Evolutionary conservation across 257 asterid genomes (phyloP).

Genomic region (Nemophila menziesii): DNA sequence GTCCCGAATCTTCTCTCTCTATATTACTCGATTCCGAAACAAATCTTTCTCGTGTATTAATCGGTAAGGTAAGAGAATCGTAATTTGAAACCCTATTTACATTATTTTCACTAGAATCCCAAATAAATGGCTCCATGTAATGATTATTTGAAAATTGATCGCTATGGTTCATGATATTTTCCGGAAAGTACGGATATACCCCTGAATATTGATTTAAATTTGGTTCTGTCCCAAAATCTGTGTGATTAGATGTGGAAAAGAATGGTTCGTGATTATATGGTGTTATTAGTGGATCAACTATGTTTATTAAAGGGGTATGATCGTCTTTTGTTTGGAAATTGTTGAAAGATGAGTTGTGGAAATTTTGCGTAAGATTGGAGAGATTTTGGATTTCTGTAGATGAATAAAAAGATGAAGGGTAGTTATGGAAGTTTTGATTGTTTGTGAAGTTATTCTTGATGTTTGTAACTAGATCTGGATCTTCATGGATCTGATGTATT

Average conservation of each 20-base stretch:
- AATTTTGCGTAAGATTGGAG: slow-evolving; percentile 20
- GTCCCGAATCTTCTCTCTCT: slow-evolving; percentile 20
- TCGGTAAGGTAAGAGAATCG: slow-evolving; percentile 23
- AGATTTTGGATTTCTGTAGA: slow-evolving; percentile 15
- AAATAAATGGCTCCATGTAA: slow-evolving; percentile 16
- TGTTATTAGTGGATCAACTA: slow-evolving; percentile 20
- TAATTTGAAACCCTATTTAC: slow-evolving; percentile 23
- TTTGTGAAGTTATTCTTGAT: slow-evolving; percentile 28
- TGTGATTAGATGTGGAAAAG: slow-evolving; percentile 21
- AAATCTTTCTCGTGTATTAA: slow-evolving; percentile 11
- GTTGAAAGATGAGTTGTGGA: slow-evolving; percentile 22
- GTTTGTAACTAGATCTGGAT: slow-evolving; percentile 27
- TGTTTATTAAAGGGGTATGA: slow-evolving; percentile 20
- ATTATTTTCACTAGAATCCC: slow-evolving; percentile 28
- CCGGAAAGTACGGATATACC: slow-evolving; percentile 26
- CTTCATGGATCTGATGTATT: slow-evolving; percentile 64
- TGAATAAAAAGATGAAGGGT: slow-evolving; percentile 7
- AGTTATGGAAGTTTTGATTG: slow-evolving; percentile 18
- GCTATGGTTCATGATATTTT: slow-evolving; percentile 36
- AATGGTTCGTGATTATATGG: slow-evolving; percentile 20
- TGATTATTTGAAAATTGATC: slow-evolving; percentile 24
- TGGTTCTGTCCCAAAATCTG: slow-evolving; percentile 19
- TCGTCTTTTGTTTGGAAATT: slow-evolving; percentile 15
- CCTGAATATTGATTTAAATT: slow-evolving; percentile 12
- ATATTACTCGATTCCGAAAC: slow-evolving; percentile 22